Evolutionary conservation across 768 basidiomycete genomes (phyloP).

Genomic region (Rhizopogon vulgaris): DNA sequence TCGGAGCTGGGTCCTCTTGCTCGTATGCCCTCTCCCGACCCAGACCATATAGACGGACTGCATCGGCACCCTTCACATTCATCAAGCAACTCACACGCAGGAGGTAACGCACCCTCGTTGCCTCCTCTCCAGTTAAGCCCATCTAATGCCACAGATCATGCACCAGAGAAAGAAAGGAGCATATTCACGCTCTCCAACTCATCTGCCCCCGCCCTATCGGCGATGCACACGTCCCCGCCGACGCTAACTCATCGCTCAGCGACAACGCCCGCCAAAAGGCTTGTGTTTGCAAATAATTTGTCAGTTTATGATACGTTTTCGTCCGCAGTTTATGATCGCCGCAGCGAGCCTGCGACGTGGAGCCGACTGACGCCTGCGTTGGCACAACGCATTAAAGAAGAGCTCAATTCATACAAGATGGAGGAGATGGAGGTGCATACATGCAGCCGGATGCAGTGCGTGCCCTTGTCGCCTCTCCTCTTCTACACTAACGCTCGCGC

Average conservation of each 20-base stretch:
- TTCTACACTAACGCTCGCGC: conserved; percentile 7
- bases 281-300: conserved; percentile 87
- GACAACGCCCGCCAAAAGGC: conserved; percentile 61
- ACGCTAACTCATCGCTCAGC: conserved; percentile 67
- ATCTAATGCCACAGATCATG: conserved; percentile 25
- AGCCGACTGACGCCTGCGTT: conserved; percentile 91
- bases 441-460: conserved; percentile 84
- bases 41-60: conserved; percentile 83
- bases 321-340: conserved; percentile 82
- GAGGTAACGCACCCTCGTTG: conserved; percentile 32
- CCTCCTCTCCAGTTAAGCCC: conserved; percentile 52
- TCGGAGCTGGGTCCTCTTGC: conserved; percentile 70
- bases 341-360: conserved; percentile 96
- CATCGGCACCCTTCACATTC: conserved; percentile 60
- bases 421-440: conserved; percentile 99
- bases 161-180: conserved; percentile 33
- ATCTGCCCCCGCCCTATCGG: conserved; percentile 82
- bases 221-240: conserved; percentile 39
- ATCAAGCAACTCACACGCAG: conserved; percentile 24
- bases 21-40: conserved; percentile 76
- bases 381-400: conserved; percentile 96
- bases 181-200: conserved; percentile 83
- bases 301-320: conserved; percentile 98
- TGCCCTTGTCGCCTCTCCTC: conserved; percentile 18
- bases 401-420: conserved; percentile 98